Percentiles rank a stretch among this genome's conserved stretches.
Conservation (phyloP, 2,329 filamentous ascomycete species). For the Alternaria infectoria region DNA sequence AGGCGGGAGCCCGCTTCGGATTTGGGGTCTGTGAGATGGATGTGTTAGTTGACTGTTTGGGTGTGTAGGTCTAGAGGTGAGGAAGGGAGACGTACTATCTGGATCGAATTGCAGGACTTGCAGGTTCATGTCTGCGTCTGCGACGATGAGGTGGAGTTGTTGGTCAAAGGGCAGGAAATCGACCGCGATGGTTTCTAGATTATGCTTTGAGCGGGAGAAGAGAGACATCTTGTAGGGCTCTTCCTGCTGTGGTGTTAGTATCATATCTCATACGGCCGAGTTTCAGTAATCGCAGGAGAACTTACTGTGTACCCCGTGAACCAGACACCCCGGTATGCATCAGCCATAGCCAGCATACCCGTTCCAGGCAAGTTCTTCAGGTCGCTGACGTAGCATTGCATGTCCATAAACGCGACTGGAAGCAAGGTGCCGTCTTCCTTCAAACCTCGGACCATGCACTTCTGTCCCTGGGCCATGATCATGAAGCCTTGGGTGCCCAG, state of each 20-base stretch:
- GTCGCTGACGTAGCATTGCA: slow-evolving; percentile 91
- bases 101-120: slow-evolving; percentile 94
- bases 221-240: slow-evolving; percentile 95
- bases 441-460: slow-evolving; percentile 93
- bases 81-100: slow-evolving; percentile 66
- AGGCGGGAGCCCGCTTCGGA: slow-evolving; percentile 88
- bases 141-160: slow-evolving; percentile 80
- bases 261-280: accelerated
- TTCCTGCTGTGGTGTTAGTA: slow-evolving; percentile 57
- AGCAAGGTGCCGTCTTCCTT: slow-evolving; percentile 94
- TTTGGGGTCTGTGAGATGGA: slow-evolving; percentile 73
- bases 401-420: slow-evolving; percentile 96
- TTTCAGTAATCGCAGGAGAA: background rate
- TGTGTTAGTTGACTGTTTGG: slow-evolving; percentile 1
- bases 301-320: slow-evolving; percentile 86
- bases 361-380: slow-evolving; percentile 83
- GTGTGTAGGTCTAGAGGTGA: background rate
- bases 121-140: slow-evolving; percentile 83
- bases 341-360: slow-evolving; percentile 84
- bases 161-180: slow-evolving; percentile 89
- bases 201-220: slow-evolving; percentile 83
- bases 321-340: slow-evolving; percentile 93
- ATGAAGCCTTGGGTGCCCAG: slow-evolving; percentile 88
- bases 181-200: slow-evolving; percentile 77
- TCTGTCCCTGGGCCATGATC: slow-evolving; percentile 91